Percentiles rank a stretch among this genome's conserved stretches.
Evolutionary conservation across 352 stramenopile genomes (phyloP).

Genomic region (Phytophthora multivora): DNA sequence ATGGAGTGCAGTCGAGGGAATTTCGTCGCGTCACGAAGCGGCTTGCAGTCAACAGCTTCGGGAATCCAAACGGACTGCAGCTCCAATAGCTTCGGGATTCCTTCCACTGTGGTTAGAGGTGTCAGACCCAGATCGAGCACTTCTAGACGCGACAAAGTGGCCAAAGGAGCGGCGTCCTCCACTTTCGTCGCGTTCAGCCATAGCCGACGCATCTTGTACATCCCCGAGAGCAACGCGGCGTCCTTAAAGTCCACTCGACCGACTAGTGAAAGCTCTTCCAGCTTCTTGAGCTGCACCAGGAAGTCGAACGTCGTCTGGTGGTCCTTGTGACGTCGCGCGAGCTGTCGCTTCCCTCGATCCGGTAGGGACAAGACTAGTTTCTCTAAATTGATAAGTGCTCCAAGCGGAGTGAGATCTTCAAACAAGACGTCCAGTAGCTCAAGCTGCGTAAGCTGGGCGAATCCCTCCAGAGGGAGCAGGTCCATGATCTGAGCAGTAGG

Average conservation of each 20-base stretch:
- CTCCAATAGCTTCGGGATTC: constrained; percentile 34
- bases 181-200: constrained; percentile 63
- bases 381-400: constrained; percentile 46
- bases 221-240: constrained; percentile 34
- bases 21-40: constrained; percentile 42
- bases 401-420: constrained; percentile 50
- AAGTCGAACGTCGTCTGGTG: constrained; percentile 56
- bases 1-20: constrained; percentile 56
- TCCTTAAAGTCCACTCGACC: constrained; percentile 73
- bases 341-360: constrained; percentile 48
- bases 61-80: constrained; percentile 61
- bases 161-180: constrained; percentile 38
- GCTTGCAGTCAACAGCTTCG: constrained; percentile 41
- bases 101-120: constrained; percentile 44
- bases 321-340: constrained; percentile 42
- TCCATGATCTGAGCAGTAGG: constrained; percentile 45
- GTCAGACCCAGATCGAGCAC: constrained; percentile 59
- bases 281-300: constrained; percentile 33
- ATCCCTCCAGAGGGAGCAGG: constrained; percentile 43
- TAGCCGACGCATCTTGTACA: constrained; percentile 48
- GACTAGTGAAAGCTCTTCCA: constrained; percentile 54
- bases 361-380: constrained; percentile 56
- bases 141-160: constrained; percentile 38
- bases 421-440: constrained; percentile 60
- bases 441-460: constrained; percentile 45